These are phyloP conservation scores for Phytomonas francai DNA, from an alignment of 208 protist species.

Conservation along the genomic window DNA sequence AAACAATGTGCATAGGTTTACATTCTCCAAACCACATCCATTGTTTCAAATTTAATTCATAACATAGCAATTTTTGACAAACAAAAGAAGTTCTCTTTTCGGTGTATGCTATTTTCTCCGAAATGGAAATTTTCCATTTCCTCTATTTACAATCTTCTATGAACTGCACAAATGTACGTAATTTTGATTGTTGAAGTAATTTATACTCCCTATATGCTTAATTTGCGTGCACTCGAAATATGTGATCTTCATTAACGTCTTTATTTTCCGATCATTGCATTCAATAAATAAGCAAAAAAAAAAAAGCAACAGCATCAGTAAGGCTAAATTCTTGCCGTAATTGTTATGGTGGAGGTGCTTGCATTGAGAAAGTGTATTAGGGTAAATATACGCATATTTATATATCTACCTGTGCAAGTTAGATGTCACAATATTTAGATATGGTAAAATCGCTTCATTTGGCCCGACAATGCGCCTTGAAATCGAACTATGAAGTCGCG, in stretches of 20 bases:
- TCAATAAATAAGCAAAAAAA: neutral
- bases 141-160: constrained; percentile 7
- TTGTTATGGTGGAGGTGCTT: neutral
- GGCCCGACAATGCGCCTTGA: constrained; percentile 55
- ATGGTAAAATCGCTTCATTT: constrained; percentile 33
- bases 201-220: neutral
- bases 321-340: neutral
- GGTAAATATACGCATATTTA: neutral
- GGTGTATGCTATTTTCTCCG: neutral
- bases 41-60: constrained; percentile 8
- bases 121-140: neutral
- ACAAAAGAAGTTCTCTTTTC: constrained; percentile 7
- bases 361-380: neutral
- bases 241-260: constrained; percentile 11
- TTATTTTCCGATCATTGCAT: neutral
- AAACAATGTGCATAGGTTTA: constrained; percentile 2
- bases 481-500: constrained; percentile 62
- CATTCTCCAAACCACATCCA: neutral
- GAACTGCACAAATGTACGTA: neutral
- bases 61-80: constrained; percentile 7
- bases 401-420: neutral
- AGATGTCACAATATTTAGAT: constrained; percentile 1
- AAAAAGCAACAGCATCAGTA: too few species aligned
- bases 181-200: neutral
- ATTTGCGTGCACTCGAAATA: neutral